These are phyloP conservation scores for Phytophthora ramorum DNA, from an alignment of 352 stramenopile genomes.

Conservation along the genomic window DNA sequence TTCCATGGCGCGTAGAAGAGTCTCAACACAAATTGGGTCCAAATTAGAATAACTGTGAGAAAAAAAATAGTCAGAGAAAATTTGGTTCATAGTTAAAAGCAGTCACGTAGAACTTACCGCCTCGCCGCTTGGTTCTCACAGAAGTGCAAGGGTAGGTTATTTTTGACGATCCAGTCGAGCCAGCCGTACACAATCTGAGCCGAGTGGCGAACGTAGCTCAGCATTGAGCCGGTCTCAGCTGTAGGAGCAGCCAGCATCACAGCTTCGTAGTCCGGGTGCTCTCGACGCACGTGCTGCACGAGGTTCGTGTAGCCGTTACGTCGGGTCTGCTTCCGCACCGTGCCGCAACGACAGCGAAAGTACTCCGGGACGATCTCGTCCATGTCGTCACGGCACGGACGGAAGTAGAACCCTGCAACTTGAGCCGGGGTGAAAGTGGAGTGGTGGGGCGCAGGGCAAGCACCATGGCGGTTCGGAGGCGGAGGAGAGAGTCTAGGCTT, in stretches of 20 bases:
- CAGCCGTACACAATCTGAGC: not conserved
- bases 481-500: too few species aligned
- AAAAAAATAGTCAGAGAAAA: too few species aligned
- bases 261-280: constrained; percentile 1
- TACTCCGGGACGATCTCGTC: constrained; percentile 7
- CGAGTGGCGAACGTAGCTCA: not conserved
- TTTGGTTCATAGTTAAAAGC: too few species aligned
- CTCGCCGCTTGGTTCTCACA: too few species aligned
- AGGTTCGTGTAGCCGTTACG: constrained; percentile 5
- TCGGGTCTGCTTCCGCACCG: constrained; percentile 6
- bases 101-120: too few species aligned
- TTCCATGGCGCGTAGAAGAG: too few species aligned
- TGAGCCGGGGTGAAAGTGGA: constrained; percentile 2
- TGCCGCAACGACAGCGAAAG: constrained; percentile 11
- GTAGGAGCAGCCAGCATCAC: constrained; percentile 3
- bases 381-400: constrained; percentile 7
- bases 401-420: constrained; percentile 13
- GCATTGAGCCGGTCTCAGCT: not conserved
- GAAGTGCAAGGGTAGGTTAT: not conserved
- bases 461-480: too few species aligned
- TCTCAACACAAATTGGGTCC: too few species aligned
- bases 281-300: not conserved
- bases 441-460: not conserved
- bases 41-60: too few species aligned
- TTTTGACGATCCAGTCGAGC: too few species aligned